Percentiles rank a stretch among this genome's conserved stretches.
Evolutionary conservation across 1,139 yeast genomes (phyloP).

Genomic region (Spathaspora sp.): DNA sequence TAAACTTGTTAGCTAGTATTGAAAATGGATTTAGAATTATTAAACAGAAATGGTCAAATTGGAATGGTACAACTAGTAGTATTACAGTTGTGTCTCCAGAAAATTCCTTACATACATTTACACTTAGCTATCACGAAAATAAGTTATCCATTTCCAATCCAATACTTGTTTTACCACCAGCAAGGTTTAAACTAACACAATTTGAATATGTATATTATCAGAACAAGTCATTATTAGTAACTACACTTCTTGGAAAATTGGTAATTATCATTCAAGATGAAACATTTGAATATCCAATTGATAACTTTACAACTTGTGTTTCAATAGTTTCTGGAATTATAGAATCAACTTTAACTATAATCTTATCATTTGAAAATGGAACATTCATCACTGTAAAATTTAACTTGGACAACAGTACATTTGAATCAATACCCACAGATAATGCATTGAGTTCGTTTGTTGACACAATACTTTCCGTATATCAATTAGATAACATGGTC

Average conservation of each 20-base stretch:
- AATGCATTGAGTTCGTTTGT: slow-evolving; percentile 18
- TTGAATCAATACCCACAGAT: slow-evolving; percentile 16
- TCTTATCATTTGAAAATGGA: slow-evolving; percentile 31
- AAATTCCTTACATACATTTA: slow-evolving; percentile 18
- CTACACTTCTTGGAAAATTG: slow-evolving; percentile 11
- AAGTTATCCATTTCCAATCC: neutral
- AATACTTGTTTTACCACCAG: neutral
- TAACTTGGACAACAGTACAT: slow-evolving; percentile 7
- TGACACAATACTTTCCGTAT: slow-evolving; percentile 23
- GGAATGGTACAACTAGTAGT: slow-evolving; percentile 16
- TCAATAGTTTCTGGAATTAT: slow-evolving; percentile 12
- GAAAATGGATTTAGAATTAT: slow-evolving; percentile 13
- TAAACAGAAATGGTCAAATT: slow-evolving; percentile 24
- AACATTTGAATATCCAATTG: slow-evolving; percentile 6
- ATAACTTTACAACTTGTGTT: slow-evolving; percentile 7
- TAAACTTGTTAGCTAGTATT: slow-evolving; percentile 3
- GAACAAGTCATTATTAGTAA: slow-evolving; percentile 5
- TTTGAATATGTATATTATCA: slow-evolving; percentile 5
- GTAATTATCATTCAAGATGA: slow-evolving; percentile 7
- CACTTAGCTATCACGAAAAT: slow-evolving; percentile 4
- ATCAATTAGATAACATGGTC: slow-evolving; percentile 24
- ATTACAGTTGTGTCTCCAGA: slow-evolving; percentile 17
- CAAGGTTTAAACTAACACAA: slow-evolving; percentile 8
- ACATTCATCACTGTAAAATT: slow-evolving; percentile 21
- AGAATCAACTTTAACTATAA: slow-evolving; percentile 7